Base-by-base conservation (phyloP, 805 yeast species). In the Yarrowia osloensis region DNA sequence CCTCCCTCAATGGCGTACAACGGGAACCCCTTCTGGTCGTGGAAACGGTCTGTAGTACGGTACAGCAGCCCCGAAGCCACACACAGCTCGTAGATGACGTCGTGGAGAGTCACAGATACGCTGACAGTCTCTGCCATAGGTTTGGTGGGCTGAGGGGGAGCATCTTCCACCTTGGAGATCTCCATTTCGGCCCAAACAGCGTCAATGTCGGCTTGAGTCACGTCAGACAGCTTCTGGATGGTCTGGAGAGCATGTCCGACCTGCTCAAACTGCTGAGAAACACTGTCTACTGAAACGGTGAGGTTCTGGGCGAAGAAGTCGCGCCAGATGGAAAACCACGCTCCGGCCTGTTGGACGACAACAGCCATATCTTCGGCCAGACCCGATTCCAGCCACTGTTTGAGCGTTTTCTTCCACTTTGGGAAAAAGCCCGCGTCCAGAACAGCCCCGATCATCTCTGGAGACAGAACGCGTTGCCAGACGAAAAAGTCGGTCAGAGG, bases 81-180 rank as follows among this genome's bases (percentile, higher is more conserved):
- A 71, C 97, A 91, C 71, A 79, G 84, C 2, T 84, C 84, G 65
- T 82, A 85, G 2, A 90, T 84, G 21, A 91, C 87, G 65, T 89
- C 91, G 69, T 81, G 86, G 73, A 87, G 87, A 0, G 89, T 79
- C 4, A 68, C 73, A 40, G 62, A 22, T 15, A 50, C 33, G 19
- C 11, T 33, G 28, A 44, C 28, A 13, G 61, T n/a, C 17, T 57
- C 63, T 4, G 22, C 37, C 13, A 28, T 26, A 8, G 49, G 47
- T 8, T 40, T 57, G 28, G 31, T 8, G 19, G 63, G 19, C 49
- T 40, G 19, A 7, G 19, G 2, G 7, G 63, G 19, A 17, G 24
- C 15, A 4, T 3, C 1, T 4, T 39, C 47, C 2, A 11, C 28
- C 15, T 13, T 26, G 21, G 49, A 17, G 40, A n/a, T 19, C 5